Conservation (phyloP, 2,329 filamentous ascomycete species). For the Helotiales sp. region DNA sequence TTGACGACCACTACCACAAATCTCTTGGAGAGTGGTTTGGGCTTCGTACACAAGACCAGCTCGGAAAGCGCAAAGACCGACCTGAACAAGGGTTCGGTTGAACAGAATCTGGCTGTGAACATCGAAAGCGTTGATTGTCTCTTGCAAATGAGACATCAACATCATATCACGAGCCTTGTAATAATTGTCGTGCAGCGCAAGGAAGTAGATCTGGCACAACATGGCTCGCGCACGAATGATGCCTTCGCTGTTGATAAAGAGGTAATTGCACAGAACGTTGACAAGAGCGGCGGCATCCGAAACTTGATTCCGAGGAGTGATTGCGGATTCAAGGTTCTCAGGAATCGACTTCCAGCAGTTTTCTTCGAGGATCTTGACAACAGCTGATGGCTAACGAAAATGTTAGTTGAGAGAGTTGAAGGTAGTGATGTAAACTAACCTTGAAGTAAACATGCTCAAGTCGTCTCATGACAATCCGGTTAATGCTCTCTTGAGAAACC, state of each 20-base stretch:
- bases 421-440: conserved; percentile 51
- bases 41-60: conserved; percentile 96
- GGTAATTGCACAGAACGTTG: conserved; percentile 88
- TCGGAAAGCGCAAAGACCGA: conserved; percentile 97
- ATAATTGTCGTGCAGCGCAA: conserved; percentile 96
- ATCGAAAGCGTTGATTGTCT: conserved; percentile 96
- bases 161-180: conserved; percentile 98
- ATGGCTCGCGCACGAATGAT: conserved; percentile 96
- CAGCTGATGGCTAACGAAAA: conserved; percentile 72
- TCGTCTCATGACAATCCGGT: conserved; percentile 90
- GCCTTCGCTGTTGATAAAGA: conserved; percentile 92
- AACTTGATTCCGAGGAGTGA: conserved; percentile 74
- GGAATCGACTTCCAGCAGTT: conserved; percentile 88
- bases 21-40: conserved; percentile 96
- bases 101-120: conserved; percentile 97
- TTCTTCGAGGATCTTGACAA: conserved; percentile 92
- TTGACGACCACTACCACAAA: conserved; percentile 94
- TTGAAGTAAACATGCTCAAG: conserved; percentile 99
- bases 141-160: conserved; percentile 98
- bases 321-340: conserved; percentile 70
- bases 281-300: conserved; percentile 77
- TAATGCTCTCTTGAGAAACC: conserved; percentile 82
- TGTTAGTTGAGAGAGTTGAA: conserved; percentile 35
- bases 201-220: conserved; percentile 98
- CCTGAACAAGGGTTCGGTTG: conserved; percentile 97